A percentile compares a stretch with the other conserved stretches of the same genome.
Conservation (phyloP, 306 rosid species). For the Vigna trinervia region DNA sequence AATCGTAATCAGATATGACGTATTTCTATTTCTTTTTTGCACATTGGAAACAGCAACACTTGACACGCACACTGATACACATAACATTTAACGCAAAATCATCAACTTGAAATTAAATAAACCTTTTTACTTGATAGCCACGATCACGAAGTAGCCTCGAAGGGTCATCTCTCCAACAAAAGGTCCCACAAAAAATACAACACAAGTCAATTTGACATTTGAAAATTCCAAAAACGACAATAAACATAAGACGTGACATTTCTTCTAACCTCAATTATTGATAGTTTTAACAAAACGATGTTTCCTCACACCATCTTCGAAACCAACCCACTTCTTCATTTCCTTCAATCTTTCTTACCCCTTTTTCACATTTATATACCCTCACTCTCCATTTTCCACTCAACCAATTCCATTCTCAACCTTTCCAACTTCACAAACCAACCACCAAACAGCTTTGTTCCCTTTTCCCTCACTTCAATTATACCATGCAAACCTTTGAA, state of each 20-base stretch:
- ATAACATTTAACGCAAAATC: background rate
- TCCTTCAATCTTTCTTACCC: background rate
- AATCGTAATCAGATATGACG: background rate
- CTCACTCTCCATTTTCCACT: constrained; percentile 47
- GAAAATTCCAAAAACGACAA: constrained; percentile 37
- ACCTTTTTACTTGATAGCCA: background rate
- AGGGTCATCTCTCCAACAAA: background rate
- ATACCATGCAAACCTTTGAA: constrained; percentile 38
- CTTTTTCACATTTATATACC: constrained; percentile 28
- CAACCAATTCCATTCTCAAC: constrained; percentile 22
- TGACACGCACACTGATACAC: background rate
- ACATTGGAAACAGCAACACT: background rate
- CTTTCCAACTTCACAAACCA: constrained; percentile 4
- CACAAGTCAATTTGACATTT: constrained; percentile 6
- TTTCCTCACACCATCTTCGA: constrained; percentile 53
- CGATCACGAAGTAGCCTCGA: constrained; percentile 21
- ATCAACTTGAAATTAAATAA: background rate
- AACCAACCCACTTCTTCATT: background rate
- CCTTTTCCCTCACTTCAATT: background rate
- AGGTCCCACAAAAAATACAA: background rate
- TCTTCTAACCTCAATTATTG: constrained; percentile 9
- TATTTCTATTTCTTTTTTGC: background rate
- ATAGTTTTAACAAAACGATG: constrained; percentile 33
- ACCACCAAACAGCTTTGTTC: no score
- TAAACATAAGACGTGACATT: background rate